Conservation (phyloP, 208 protist genomes). For the Trypanosoma avium region DNA sequence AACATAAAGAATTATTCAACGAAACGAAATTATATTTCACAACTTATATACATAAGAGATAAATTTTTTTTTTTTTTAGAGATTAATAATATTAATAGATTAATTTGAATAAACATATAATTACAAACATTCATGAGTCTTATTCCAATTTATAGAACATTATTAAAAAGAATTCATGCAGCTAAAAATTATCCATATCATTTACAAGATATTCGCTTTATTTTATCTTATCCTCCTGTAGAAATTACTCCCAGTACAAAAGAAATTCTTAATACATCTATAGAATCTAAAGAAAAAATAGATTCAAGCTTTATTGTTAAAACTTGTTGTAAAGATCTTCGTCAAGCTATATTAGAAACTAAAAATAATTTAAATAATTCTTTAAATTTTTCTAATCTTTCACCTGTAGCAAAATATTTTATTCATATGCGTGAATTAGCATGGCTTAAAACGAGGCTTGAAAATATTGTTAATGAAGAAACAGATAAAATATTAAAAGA, state of each 20-base stretch:
- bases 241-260: neutral
- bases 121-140: too few species aligned
- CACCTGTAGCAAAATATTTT: conserved; percentile 36
- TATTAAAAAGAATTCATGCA: conserved; percentile 67
- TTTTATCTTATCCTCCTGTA: conserved; percentile 65
- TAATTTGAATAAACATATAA: too few species aligned
- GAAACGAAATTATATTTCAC: too few species aligned
- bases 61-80: conserved; percentile 1
- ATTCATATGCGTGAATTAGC: conserved; percentile 54
- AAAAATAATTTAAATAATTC: neutral
- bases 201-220: conserved; percentile 76
- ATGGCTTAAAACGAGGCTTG: conserved; percentile 58
- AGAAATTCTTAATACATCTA: neutral
- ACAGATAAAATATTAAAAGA: conserved; percentile 36
- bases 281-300: neutral
- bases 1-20: too few species aligned
- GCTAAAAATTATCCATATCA: conserved; percentile 48
- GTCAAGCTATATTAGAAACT: conserved; percentile 21
- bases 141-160: conserved; percentile 45
- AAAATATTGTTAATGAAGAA: conserved; percentile 32
- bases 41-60: too few species aligned
- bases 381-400: neutral
- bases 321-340: conserved; percentile 29
- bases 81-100: too few species aligned
- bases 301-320: conserved; percentile 18